A percentile compares a stretch with the other conserved stretches of the same genome.
phyloP scores from a whole-genome alignment of 768 basidiomycete species.

The Holtermannia corniformis region DNA sequence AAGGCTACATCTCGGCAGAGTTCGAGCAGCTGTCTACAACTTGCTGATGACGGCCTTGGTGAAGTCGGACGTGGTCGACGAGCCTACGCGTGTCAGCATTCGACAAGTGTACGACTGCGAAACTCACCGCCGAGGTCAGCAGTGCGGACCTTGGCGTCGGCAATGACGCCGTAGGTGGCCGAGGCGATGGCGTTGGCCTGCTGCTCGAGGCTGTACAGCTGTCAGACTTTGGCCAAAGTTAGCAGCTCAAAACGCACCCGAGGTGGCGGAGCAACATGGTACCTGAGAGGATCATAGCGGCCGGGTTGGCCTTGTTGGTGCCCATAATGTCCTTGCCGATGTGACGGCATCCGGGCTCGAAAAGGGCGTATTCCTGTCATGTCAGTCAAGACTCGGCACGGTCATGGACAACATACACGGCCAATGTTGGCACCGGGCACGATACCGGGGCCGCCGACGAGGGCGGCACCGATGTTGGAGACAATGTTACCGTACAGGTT shows the following conservation, averaged over 20 bases:
- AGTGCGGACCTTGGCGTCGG: constrained; percentile 76
- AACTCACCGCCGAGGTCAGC: constrained; percentile 87
- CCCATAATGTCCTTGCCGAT: constrained; percentile 57
- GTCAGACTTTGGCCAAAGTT: not conserved
- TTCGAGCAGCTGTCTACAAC: constrained; percentile 44
- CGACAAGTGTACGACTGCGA: not conserved
- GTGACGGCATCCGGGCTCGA: constrained; percentile 91
- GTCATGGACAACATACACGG: constrained; percentile 49
- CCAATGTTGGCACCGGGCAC: constrained; percentile 98
- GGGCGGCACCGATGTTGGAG: constrained; percentile 95
- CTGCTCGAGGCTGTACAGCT: constrained; percentile 58
- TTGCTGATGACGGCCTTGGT: constrained; percentile 84
- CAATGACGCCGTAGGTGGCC: constrained; percentile 87
- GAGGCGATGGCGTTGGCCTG: constrained; percentile 89
- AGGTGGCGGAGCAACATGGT: constrained; percentile 44
- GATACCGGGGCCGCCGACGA: constrained; percentile 95
- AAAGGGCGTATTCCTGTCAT: constrained; percentile 76
- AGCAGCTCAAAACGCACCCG: constrained; percentile 17
- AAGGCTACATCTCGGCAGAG: not conserved
- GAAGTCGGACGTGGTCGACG: constrained; percentile 87
- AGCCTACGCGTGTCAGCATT: constrained; percentile 48
- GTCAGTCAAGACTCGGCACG: not conserved
- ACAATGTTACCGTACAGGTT: constrained; percentile 82
- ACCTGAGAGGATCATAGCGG: constrained; percentile 44
- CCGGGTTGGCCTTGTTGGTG: constrained; percentile 46